phyloP scores from a whole-genome alignment of 2,329 filamentous ascomycete species.

The Tolypocladium amazonense region DNA sequence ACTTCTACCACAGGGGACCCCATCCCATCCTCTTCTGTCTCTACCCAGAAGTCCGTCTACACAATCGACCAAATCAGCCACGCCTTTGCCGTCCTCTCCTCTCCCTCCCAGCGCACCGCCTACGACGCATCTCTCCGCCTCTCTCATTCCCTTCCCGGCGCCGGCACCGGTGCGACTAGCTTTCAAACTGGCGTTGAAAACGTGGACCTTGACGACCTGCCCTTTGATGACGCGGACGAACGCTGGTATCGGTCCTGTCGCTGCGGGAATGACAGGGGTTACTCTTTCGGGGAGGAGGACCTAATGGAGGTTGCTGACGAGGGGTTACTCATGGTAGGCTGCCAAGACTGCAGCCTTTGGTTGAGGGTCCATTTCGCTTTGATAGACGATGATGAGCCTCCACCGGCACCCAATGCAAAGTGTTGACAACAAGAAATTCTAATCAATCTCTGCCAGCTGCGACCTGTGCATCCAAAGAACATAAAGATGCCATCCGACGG shows the following conservation, averaged over 20 bases:
- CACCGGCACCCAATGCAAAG: conserved; percentile 8
- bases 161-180: conserved; percentile 6
- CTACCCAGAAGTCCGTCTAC: conserved; percentile 18
- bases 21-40: background rate
- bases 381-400: conserved; percentile 24
- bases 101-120: conserved; percentile 32
- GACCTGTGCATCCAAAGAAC: background rate
- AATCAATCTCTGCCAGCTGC: background rate
- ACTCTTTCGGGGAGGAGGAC: conserved; percentile 46
- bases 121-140: conserved; percentile 43
- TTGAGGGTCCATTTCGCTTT: conserved; percentile 53
- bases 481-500: background rate
- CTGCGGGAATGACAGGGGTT: conserved; percentile 53
- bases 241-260: conserved; percentile 50
- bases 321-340: conserved; percentile 53
- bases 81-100: conserved; percentile 47
- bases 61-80: conserved; percentile 54
- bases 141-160: conserved; percentile 10
- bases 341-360: conserved; percentile 57
- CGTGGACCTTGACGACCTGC: conserved; percentile 55
- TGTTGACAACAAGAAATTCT: conserved; percentile 8
- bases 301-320: conserved; percentile 47
- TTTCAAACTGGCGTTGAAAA: conserved; percentile 52
- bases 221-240: conserved; percentile 34
- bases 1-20: conserved; percentile 4